These are phyloP conservation scores for Anthracocystis panici-leucophaei DNA, from an alignment of 1,284 basidiomycete species.

Conservation along the genomic window DNA sequence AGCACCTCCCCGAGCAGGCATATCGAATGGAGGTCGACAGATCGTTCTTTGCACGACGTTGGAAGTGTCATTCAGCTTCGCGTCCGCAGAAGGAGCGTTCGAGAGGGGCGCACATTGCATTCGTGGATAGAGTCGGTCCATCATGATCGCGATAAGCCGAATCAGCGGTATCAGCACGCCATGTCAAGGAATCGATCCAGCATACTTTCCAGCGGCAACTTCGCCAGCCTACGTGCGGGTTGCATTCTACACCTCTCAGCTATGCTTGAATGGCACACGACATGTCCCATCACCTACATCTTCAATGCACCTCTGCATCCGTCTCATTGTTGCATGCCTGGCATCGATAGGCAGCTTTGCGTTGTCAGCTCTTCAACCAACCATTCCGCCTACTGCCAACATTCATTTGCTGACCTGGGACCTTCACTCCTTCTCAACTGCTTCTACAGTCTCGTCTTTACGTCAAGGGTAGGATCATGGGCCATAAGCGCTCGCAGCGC, in stretches of 20 bases:
- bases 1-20: no score
- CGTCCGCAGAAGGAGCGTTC: background rate
- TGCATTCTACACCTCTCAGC: background rate
- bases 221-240: background rate
- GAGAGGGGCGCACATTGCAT: background rate
- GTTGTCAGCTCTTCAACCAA: slow-evolving; percentile 9
- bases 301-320: background rate
- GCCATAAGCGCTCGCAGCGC: slow-evolving; percentile 98
- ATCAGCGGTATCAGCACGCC: background rate
- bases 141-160: background rate
- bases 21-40: background rate
- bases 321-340: background rate
- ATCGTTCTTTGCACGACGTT: background rate
- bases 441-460: slow-evolving; percentile 78
- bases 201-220: background rate
- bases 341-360: slow-evolving; percentile 14
- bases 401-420: slow-evolving; percentile 5
- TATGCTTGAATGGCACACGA: background rate
- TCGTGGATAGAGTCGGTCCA: background rate
- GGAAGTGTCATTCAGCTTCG: background rate
- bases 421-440: background rate
- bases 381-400: background rate
- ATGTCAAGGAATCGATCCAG: background rate
- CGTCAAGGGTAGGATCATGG: slow-evolving; percentile 94
- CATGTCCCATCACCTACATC: background rate